These are phyloP conservation scores for Sporothrix luriei DNA, from an alignment of 2,329 filamentous ascomycete genomes.

Conservation along the genomic window DNA sequence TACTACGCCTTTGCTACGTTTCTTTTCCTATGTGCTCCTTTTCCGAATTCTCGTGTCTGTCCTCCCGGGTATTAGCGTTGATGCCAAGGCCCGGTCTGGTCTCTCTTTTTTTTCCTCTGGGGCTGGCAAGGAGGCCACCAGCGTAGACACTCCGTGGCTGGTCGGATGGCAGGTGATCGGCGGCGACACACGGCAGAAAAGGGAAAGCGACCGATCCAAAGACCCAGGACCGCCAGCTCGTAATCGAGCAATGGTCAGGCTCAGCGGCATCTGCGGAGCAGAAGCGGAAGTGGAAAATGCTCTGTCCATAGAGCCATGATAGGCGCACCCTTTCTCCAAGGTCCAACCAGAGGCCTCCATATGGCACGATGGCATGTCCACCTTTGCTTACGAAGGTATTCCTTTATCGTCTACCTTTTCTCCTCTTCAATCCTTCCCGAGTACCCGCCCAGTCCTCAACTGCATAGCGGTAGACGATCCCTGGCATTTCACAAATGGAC, in stretches of 20 bases:
- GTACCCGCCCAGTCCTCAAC: slow-evolving; percentile 9
- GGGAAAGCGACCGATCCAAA: neutral
- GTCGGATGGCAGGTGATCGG: neutral
- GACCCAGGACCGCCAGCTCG: neutral
- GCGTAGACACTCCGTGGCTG: neutral
- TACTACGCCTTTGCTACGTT: neutral
- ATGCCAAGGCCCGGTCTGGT: too few species aligned
- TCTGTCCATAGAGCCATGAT: neutral
- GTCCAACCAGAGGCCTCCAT: neutral
- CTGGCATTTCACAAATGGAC: slow-evolving; percentile 13
- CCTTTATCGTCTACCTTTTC: too few species aligned
- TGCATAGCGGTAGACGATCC: slow-evolving; percentile 13
- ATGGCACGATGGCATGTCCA: too few species aligned
- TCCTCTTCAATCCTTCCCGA: slow-evolving; percentile 24
- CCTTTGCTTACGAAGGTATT: too few species aligned
- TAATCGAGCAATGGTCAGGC: slow-evolving; percentile 5
- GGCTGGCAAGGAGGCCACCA: neutral
- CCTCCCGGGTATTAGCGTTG: slow-evolving; percentile 17
- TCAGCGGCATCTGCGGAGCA: neutral
- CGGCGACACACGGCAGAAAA: neutral
- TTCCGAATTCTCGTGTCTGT: neutral
- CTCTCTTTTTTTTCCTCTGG: neutral
- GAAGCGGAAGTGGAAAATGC: neutral
- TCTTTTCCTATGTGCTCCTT: neutral
- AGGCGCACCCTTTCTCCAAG: slow-evolving; percentile 6